Percentiles rank a stretch among this genome's conserved stretches.
These are phyloP conservation scores for Sporormia fimetaria DNA, from an alignment of 495 filamentous ascomycete genomes.

Conservation along the genomic window DNA sequence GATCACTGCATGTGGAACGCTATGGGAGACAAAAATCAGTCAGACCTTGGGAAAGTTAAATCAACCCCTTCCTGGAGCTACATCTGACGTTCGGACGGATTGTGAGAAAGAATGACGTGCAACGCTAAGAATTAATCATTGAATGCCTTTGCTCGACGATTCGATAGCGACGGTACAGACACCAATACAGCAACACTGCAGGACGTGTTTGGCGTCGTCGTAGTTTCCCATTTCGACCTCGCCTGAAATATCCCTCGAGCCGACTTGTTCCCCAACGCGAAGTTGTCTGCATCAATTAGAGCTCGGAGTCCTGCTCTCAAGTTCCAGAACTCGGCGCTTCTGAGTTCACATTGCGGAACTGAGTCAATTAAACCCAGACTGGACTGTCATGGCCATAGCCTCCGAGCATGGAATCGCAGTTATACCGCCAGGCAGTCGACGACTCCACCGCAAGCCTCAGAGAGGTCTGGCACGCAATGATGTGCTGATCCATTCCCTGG, in stretches of 20 bases:
- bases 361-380: conserved; percentile 42
- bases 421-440: conserved; percentile 45
- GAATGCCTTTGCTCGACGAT: conserved; percentile 40
- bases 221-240: conserved; percentile 38
- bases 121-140: conserved; percentile 10
- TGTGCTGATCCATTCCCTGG: conserved; percentile 41
- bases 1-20: too few relatives aligned
- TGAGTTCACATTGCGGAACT: conserved; percentile 40
- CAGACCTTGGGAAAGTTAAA: too few relatives aligned
- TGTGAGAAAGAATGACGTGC: too few relatives aligned
- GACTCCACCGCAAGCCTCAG: conserved; percentile 45
- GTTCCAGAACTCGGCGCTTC: conserved; percentile 39
- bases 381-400: conserved; percentile 46
- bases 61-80: too few relatives aligned
- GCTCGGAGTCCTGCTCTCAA: conserved; percentile 42
- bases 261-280: conserved; percentile 38
- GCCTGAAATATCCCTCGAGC: conserved; percentile 36
- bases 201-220: conserved; percentile 36
- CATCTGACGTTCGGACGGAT: too few relatives aligned
- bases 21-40: too few relatives aligned
- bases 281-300: conserved; percentile 46
- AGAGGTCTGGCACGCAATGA: conserved; percentile 43
- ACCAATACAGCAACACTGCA: conserved; percentile 38
- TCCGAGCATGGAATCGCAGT: conserved; percentile 44
- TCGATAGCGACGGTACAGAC: conserved; percentile 44